These are phyloP conservation scores for Solanum medicagineum DNA, from an alignment of 257 asterid species.

Conservation along the genomic window DNA sequence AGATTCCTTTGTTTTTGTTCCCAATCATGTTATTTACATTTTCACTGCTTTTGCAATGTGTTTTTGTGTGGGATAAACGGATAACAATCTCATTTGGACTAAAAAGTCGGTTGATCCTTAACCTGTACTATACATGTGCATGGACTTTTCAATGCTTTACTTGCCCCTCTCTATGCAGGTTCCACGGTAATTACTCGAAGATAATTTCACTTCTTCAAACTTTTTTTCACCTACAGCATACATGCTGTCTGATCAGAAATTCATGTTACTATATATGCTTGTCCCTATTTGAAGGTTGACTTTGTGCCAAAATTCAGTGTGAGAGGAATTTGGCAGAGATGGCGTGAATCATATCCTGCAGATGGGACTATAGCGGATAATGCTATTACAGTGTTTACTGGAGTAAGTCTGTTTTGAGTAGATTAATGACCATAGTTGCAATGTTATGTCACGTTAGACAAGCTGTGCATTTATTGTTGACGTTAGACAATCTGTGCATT, in stretches of 20 bases:
- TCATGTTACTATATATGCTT: background rate
- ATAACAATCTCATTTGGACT: background rate
- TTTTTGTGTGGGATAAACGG: background rate
- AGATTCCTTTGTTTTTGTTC: background rate
- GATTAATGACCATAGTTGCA: background rate
- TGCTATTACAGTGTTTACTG: slow-evolving; percentile 82
- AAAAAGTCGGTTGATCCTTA: background rate
- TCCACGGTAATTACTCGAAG: slow-evolving; percentile 43
- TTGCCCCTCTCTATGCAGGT: slow-evolving; percentile 7
- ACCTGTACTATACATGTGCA: slow-evolving; percentile 2
- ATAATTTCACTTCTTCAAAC: background rate
- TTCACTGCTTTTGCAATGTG: background rate
- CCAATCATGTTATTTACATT: background rate
- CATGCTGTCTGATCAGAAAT: background rate
- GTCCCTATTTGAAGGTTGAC: slow-evolving; percentile 44
- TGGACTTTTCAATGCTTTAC: slow-evolving; percentile 7
- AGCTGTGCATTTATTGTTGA: background rate
- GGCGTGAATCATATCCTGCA: slow-evolving; percentile 80
- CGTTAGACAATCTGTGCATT: background rate
- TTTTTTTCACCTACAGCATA: background rate
- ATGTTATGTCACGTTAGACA: background rate
- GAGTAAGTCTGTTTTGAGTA: slow-evolving; percentile 39
- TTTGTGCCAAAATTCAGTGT: slow-evolving; percentile 93
- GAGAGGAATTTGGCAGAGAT: slow-evolving; percentile 96
- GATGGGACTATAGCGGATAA: slow-evolving; percentile 44